These are phyloP conservation scores for Evernia prunastri DNA, from an alignment of 495 filamentous ascomycete species.

Conservation along the genomic window DNA sequence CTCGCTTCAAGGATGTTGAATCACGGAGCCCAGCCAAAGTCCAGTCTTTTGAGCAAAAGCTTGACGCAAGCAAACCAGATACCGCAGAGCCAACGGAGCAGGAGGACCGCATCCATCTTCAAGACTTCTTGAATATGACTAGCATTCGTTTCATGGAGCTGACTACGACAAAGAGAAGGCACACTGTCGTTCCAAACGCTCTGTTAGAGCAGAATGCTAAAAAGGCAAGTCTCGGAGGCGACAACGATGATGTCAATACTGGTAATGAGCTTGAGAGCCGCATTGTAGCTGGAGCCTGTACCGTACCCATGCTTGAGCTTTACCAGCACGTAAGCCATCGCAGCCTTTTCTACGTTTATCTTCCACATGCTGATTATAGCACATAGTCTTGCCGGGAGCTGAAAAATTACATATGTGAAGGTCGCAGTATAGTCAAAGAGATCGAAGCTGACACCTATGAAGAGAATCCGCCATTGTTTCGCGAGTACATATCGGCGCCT, in stretches of 20 bases:
- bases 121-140: conserved; percentile 91
- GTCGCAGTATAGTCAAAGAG: conserved; percentile 74
- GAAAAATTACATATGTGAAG: conserved; percentile 90
- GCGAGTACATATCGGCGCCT: conserved; percentile 81
- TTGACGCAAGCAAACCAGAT: conserved; percentile 27
- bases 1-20: conserved; percentile 44
- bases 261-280: conserved; percentile 59
- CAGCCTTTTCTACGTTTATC: not conserved
- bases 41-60: conserved; percentile 41
- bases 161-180: conserved; percentile 80
- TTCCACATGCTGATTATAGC: conserved; percentile 1
- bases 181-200: conserved; percentile 61
- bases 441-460: conserved; percentile 82
- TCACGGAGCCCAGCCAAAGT: conserved; percentile 35
- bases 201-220: conserved; percentile 39
- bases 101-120: conserved; percentile 70
- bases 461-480: conserved; percentile 85
- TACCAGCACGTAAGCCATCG: conserved; percentile 74
- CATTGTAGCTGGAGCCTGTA: conserved; percentile 85
- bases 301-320: conserved; percentile 83
- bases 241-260: conserved; percentile 35
- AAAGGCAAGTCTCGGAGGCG: conserved; percentile 35
- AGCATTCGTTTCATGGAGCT: conserved; percentile 97
- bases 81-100: conserved; percentile 35
- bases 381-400: conserved; percentile 79